These are phyloP conservation scores for Skeletonema grethae DNA, from an alignment of 108 stramenopile genomes.

Conservation along the genomic window DNA sequence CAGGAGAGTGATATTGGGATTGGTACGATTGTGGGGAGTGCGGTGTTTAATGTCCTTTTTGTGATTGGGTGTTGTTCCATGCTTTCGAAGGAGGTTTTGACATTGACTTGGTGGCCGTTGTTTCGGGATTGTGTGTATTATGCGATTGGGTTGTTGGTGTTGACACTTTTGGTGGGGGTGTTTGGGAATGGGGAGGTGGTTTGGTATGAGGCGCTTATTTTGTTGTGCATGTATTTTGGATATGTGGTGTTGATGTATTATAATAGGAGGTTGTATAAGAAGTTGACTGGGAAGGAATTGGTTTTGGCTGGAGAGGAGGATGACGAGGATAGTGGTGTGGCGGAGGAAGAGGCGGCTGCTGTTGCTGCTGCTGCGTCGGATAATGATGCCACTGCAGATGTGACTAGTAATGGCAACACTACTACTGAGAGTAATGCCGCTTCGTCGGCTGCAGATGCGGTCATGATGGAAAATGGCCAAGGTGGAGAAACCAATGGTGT, in stretches of 20 bases:
- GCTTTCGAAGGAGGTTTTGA: slow-evolving; percentile 66
- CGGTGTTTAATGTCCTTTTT: slow-evolving; percentile 87
- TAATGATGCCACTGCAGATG: not conserved
- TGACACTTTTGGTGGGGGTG: slow-evolving; percentile 60
- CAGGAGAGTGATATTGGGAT: slow-evolving; percentile 73
- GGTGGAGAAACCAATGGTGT: not conserved
- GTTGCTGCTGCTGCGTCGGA: not conserved
- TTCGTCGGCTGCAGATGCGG: not conserved
- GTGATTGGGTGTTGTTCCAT: slow-evolving; percentile 82
- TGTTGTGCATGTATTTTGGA: slow-evolving; percentile 76
- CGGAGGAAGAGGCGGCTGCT: slow-evolving; percentile 6
- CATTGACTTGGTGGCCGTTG: slow-evolving; percentile 84
- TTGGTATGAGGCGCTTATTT: slow-evolving; percentile 74
- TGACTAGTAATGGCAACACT: not conserved
- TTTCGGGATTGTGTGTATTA: slow-evolving; percentile 81
- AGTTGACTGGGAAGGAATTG: slow-evolving; percentile 56
- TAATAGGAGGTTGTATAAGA: slow-evolving; percentile 61
- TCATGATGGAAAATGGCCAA: not conserved
- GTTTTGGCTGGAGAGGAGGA: slow-evolving; percentile 22
- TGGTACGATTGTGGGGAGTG: slow-evolving; percentile 88
- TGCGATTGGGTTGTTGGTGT: slow-evolving; percentile 54
- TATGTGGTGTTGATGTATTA: slow-evolving; percentile 81
- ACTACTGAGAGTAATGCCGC: not conserved
- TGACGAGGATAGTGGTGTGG: not conserved
- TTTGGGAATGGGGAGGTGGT: slow-evolving; percentile 51